Conservation (phyloP, 306 rosid species). For the Lathyrus aphaca region DNA sequence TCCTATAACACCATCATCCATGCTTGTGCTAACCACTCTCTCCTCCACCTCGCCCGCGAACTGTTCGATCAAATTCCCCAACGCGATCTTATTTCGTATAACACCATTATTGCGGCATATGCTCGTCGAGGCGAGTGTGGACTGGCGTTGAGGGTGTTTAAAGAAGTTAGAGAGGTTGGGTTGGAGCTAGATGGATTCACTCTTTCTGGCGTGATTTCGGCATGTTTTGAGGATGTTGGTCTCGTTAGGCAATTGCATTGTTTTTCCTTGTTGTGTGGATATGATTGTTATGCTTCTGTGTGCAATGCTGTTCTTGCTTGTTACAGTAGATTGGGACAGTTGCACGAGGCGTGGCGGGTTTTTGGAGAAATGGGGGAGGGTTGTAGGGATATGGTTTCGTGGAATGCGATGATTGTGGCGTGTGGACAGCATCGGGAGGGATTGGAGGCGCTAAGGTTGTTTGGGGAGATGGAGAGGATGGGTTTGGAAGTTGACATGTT, state of each 20-base stretch:
- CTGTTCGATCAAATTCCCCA: conserved; percentile 52
- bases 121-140: conserved; percentile 55
- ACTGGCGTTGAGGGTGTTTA: conserved; percentile 51
- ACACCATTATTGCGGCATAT: conserved; percentile 61
- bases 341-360: conserved; percentile 46
- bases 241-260: conserved; percentile 59
- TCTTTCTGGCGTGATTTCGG: conserved; percentile 50
- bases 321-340: conserved; percentile 58
- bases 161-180: conserved; percentile 47
- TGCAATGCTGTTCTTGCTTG: conserved; percentile 57
- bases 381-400: conserved; percentile 71
- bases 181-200: conserved; percentile 71
- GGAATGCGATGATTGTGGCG: conserved; percentile 77
- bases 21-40: conserved; percentile 43
- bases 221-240: conserved; percentile 44
- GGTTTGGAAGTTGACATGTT: conserved; percentile 70
- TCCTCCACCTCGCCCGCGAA: conserved; percentile 38
- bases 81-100: conserved; percentile 50
- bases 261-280: conserved; percentile 51
- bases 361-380: conserved; percentile 56
- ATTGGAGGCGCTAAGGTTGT: conserved; percentile 58
- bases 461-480: conserved; percentile 61
- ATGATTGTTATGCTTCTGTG: conserved; percentile 64
- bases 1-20: conserved; percentile 73
- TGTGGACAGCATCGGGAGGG: conserved; percentile 76